These are phyloP conservation scores for Cordia subcordata DNA, from an alignment of 257 asterid species.

Conservation along the genomic window DNA sequence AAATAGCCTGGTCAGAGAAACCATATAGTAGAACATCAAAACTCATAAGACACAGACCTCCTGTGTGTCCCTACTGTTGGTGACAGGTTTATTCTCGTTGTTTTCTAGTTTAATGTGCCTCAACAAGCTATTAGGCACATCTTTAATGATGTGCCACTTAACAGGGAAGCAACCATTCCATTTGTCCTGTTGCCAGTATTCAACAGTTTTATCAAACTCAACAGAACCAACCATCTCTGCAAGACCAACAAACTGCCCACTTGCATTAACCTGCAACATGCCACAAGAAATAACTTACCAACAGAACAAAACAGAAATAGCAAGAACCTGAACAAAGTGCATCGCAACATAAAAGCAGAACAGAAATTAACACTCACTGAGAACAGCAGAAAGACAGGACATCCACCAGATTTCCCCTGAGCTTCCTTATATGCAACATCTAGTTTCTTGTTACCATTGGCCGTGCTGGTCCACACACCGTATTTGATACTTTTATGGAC, in stretches of 20 bases:
- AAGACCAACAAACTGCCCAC: conserved; percentile 49
- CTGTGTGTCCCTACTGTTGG: conserved; percentile 49
- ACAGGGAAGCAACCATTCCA: conserved; percentile 46
- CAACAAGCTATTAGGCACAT: conserved; percentile 33
- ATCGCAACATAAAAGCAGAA: too few relatives aligned
- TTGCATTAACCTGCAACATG: conserved; percentile 34
- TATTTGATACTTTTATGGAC: conserved; percentile 52
- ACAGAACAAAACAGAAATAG: neutral
- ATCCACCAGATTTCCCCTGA: conserved; percentile 28
- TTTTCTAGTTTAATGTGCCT: conserved; percentile 33
- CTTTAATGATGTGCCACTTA: conserved; percentile 43
- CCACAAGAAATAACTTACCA: neutral
- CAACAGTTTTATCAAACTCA: conserved; percentile 29
- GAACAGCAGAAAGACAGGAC: conserved; percentile 42
- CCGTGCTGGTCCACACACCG: conserved; percentile 50
- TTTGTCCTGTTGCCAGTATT: conserved; percentile 49
- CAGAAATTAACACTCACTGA: conserved; percentile 28
- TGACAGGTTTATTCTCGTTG: conserved; percentile 48
- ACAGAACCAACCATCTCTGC: conserved; percentile 44
- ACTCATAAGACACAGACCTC: conserved; percentile 25
- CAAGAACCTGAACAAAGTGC: neutral
- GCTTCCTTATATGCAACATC: conserved; percentile 43
- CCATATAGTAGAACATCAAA: neutral
- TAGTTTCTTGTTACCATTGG: conserved; percentile 46
- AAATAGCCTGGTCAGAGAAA: neutral